Base-by-base conservation (phyloP, 2,329 filamentous ascomycete species). In the Nemania sp. region DNA sequence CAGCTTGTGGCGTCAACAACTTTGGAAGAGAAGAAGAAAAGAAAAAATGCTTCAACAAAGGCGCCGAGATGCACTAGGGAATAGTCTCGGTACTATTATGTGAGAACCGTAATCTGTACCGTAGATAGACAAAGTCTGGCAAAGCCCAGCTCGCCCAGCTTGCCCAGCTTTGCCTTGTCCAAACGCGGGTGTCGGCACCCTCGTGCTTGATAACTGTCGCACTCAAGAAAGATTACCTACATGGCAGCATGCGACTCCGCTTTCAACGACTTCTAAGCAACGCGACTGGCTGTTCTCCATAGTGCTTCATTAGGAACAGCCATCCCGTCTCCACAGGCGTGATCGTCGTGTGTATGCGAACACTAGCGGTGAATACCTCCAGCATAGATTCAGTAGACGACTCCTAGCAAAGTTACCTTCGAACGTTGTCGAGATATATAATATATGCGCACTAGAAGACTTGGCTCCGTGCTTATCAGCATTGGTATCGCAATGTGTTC, bases 331-430 rank as follows among this genome's bases (percentile, higher is more conserved):
- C 57, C 62, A 65, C 66, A 52, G 55, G 55, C 51, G 29, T n/a
- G 59, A 63, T 63, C 60, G 41, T 64, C 51, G 54, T 24, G 35
- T 27, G 11, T 18, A n/a, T n/a, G n/a, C n/a, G n/a, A n/a, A 29
- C 29, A 41, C 27, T 47, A 58, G 62, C 66, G 62, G 62, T 65
- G 52, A 66, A 62, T 38, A 32, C 29, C 29, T 32, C 29, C 29
- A 32, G n/a, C n/a, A n/a, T n/a, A n/a, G n/a, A n/a, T n/a, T n/a
- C n/a, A n/a, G n/a, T n/a, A n/a, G 29, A 8, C 29, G 4, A 29
- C 51, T 57, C 11, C 24, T 20, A 41, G 32, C 55, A 27, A n/a
- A 45, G 10, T 26, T 52, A 24, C 27, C n/a, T 52, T 29, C 26
- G 18, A 51, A 29, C 22, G 22, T 27, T 13, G 22, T 26, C 10